These are phyloP conservation scores for Lentinula aciculospora DNA, from an alignment of 768 basidiomycete genomes.

Conservation along the genomic window DNA sequence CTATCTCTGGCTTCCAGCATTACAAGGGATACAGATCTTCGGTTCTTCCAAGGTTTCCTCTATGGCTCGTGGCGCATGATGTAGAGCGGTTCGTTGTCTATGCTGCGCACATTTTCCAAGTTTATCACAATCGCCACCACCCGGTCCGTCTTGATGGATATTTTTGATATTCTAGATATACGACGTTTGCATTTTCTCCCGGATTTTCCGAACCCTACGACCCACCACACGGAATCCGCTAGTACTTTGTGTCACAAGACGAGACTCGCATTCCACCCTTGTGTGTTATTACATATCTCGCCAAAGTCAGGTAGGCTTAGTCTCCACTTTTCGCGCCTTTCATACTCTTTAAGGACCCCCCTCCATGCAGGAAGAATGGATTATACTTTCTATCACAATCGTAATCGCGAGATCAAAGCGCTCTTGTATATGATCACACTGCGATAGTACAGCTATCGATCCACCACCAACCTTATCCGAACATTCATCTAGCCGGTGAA, in stretches of 20 bases:
- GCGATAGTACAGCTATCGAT: neutral
- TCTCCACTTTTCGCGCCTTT: neutral
- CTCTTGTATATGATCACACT: neutral
- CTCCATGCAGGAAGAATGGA: neutral
- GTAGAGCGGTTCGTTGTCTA: too few species aligned
- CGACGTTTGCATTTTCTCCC: neutral
- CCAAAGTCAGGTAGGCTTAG: neutral
- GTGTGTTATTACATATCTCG: neutral
- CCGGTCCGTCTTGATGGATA: neutral
- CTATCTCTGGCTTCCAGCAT: neutral
- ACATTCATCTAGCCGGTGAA: slow-evolving; percentile 3
- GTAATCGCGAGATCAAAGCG: neutral
- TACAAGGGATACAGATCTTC: neutral
- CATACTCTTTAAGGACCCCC: neutral
- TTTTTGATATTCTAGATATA: neutral
- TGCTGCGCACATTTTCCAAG: neutral
- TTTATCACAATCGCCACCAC: neutral
- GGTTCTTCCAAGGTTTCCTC: neutral
- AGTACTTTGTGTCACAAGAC: too few species aligned
- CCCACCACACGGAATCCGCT: neutral
- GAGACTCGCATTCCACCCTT: neutral
- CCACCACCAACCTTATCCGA: neutral
- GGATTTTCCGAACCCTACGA: neutral
- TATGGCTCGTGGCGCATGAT: neutral
- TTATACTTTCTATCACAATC: neutral